phyloP scores from a whole-genome alignment of 1,139 yeast species.

The Barnettozyma hawaiiensis region DNA sequence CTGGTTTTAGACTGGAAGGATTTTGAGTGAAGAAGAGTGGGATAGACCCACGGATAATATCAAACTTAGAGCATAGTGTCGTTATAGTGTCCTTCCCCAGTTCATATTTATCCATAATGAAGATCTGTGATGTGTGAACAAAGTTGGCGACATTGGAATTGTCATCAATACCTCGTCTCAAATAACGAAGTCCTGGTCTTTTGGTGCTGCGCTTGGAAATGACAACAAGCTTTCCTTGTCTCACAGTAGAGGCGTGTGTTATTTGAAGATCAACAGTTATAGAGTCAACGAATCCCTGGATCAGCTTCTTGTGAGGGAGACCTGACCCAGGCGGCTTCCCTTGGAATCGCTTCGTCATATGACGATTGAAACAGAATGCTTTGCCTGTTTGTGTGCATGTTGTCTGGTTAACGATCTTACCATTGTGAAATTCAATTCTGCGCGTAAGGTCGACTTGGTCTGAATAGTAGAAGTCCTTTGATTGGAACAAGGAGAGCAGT shows the following conservation, averaged over 20 bases:
- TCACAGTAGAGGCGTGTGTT: conserved; percentile 7
- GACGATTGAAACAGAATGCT: conserved; percentile 31
- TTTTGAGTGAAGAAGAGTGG: conserved; percentile 52
- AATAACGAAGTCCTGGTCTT: conserved; percentile 42
- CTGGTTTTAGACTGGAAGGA: conserved; percentile 42
- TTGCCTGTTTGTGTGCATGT: conserved; percentile 9
- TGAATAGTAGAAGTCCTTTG: conserved; percentile 24
- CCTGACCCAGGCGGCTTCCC: background rate
- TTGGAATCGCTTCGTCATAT: conserved; percentile 23
- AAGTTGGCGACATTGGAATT: conserved; percentile 42
- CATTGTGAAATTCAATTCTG: conserved; percentile 13
- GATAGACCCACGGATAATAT: conserved; percentile 36
- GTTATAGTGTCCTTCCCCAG: conserved; percentile 2
- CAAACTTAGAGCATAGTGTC: conserved; percentile 21
- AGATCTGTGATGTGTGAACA: conserved; percentile 38
- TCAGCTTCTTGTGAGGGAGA: conserved; percentile 21
- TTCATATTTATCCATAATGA: conserved; percentile 16
- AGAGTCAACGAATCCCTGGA: conserved; percentile 34
- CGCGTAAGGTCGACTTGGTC: conserved; percentile 19
- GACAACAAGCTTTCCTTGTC: conserved; percentile 22
- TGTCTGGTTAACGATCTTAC: conserved; percentile 3
- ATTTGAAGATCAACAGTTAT: conserved; percentile 15
- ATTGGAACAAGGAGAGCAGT: conserved; percentile 13
- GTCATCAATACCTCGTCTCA: conserved; percentile 41
- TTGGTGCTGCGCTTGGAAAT: conserved; percentile 34